phyloP scores from a whole-genome alignment of 306 rosid species.

The Prunus mume region DNA sequence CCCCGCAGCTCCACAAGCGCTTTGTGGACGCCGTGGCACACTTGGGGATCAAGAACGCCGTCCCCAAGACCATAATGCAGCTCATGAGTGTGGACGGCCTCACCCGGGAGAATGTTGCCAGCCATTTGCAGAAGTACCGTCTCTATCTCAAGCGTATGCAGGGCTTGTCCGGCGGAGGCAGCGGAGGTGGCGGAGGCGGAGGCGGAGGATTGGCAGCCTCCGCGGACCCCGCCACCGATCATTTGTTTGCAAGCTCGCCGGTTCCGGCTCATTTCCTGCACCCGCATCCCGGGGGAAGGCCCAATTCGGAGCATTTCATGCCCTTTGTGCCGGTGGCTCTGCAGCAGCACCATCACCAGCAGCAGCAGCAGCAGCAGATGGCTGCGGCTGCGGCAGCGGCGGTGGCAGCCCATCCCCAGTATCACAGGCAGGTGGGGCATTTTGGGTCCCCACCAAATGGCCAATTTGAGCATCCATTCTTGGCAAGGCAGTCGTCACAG shows the following conservation, averaged over 20 bases:
- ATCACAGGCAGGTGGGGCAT: conserved; percentile 76
- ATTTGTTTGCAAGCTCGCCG: conserved; percentile 82
- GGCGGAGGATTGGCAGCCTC: conserved; percentile 32
- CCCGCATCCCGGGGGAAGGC: conserved; percentile 34
- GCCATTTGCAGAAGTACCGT: conserved; percentile 91
- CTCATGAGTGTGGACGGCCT: conserved; percentile 98
- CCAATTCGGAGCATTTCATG: conserved; percentile 79
- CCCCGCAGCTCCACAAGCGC: conserved; percentile 95
- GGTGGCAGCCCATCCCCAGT: conserved; percentile 50
- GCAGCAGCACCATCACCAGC: conserved; percentile 82
- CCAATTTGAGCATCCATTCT: conserved; percentile 77
- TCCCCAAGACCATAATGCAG: conserved; percentile 99
- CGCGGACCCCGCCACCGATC: conserved; percentile 77
- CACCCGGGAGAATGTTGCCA: conserved; percentile 91
- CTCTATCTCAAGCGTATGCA: conserved; percentile 96
- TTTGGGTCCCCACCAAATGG: conserved; percentile 87
- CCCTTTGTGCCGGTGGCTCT: conserved; percentile 86
- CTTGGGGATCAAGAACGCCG: conserved; percentile 91
- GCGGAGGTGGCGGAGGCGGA: conserved; percentile 33
- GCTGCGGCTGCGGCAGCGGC: conserved; percentile 38
- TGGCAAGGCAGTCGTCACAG: conserved; percentile 66
- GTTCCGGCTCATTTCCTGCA: conserved; percentile 91
- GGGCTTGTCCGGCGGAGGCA: conserved; percentile 52
- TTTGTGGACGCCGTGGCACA: conserved; percentile 96
- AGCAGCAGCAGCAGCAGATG: conserved; percentile 75